A percentile compares a stretch with the other conserved stretches of the same genome.
Evolutionary conservation across 306 rosid genomes (phyloP).

Genomic region (Senna siamea): DNA sequence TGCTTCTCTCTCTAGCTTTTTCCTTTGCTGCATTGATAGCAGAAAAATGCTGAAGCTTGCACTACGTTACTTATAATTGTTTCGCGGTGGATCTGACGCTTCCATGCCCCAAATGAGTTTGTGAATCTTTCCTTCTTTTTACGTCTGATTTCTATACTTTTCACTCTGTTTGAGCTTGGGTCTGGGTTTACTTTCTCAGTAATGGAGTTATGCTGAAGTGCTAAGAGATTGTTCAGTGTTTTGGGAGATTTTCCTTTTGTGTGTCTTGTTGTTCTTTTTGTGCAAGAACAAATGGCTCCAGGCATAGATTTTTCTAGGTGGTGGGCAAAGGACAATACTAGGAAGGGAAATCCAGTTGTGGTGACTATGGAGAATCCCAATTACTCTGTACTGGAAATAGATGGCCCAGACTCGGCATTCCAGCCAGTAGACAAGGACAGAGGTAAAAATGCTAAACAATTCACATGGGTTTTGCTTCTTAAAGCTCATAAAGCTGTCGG

Average conservation of each 20-base stretch:
- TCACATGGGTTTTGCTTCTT: slow-evolving; percentile 61
- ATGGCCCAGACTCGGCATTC: slow-evolving; percentile 57
- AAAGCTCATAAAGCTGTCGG: slow-evolving; percentile 53
- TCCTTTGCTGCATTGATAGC: slow-evolving; percentile 36
- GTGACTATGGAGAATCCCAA: slow-evolving; percentile 66
- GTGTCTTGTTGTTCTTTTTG: not conserved
- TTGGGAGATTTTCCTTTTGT: slow-evolving; percentile 16
- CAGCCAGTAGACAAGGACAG: slow-evolving; percentile 55
- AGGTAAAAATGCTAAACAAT: slow-evolving; percentile 61
- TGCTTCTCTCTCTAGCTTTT: slow-evolving; percentile 9
- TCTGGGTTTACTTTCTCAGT: slow-evolving; percentile 14
- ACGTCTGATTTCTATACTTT: too few species aligned
- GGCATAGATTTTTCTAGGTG: slow-evolving; percentile 49
- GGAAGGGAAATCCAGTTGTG: slow-evolving; percentile 58
- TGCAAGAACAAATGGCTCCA: slow-evolving; percentile 44
- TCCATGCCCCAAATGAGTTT: slow-evolving; percentile 20
- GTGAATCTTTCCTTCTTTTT: slow-evolving; percentile 18
- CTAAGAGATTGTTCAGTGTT: slow-evolving; percentile 3
- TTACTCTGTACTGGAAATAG: slow-evolving; percentile 59
- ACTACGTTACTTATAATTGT: slow-evolving; percentile 31
- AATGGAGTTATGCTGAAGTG: slow-evolving; percentile 15
- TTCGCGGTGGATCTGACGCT: slow-evolving; percentile 42
- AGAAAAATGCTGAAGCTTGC: slow-evolving; percentile 39
- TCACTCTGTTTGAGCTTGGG: too few species aligned
- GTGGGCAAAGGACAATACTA: slow-evolving; percentile 49